phyloP scores from a whole-genome alignment of 805 yeast species.

The Myxozyma monticola region DNA sequence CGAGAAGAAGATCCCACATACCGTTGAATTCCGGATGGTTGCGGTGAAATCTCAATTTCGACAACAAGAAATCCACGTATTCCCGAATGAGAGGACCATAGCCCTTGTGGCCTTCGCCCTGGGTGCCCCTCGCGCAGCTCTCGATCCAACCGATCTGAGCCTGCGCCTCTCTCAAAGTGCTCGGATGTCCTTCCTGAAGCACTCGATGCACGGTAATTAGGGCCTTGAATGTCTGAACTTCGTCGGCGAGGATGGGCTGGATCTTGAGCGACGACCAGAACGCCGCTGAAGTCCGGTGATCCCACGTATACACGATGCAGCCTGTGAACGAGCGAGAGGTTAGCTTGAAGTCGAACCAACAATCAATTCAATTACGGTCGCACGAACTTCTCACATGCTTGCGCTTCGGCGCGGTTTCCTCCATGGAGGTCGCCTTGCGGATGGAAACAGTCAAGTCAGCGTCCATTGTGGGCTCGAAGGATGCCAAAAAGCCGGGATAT shows the following conservation, averaged over 20 bases:
- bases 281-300: constrained; percentile 77
- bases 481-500: too few species aligned
- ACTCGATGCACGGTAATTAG: constrained; percentile 85
- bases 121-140: constrained; percentile 58
- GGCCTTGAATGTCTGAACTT: constrained; percentile 81
- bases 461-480: constrained; percentile 16
- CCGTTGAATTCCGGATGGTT: constrained; percentile 89
- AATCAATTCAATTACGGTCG: background rate
- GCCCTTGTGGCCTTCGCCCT: constrained; percentile 47
- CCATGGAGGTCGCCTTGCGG: constrained; percentile 78
- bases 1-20: background rate
- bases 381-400: constrained; percentile 72
- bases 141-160: constrained; percentile 75
- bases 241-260: constrained; percentile 77
- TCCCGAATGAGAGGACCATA: constrained; percentile 76
- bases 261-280: constrained; percentile 79
- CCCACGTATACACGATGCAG: constrained; percentile 96
- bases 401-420: constrained; percentile 90
- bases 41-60: constrained; percentile 79
- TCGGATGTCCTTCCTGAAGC: constrained; percentile 96
- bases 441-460: constrained; percentile 50
- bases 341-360: constrained; percentile 1
- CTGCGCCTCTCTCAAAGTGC: constrained; percentile 76
- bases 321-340: constrained; percentile 43
- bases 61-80: constrained; percentile 66